Evolutionary conservation across 2,329 filamentous ascomycete genomes (phyloP).

Genomic region (Huntiella bhutanensis): DNA sequence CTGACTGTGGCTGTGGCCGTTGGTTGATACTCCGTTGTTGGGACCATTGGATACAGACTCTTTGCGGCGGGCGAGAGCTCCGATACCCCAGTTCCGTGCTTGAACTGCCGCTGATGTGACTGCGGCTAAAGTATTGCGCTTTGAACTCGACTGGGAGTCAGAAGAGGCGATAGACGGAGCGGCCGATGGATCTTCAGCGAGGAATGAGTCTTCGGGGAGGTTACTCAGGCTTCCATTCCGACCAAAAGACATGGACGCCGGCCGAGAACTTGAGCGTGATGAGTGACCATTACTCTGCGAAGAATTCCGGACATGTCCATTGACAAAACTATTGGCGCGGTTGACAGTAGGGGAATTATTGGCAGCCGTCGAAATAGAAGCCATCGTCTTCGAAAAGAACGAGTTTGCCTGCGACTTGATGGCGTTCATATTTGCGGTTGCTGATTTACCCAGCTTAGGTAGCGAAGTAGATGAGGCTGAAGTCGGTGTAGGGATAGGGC

Average conservation of each 20-base stretch:
- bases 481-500: not conserved
- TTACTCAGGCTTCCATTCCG: conserved; percentile 1
- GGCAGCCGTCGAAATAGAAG: not conserved
- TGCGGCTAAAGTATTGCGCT: conserved; percentile 26
- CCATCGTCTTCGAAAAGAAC: conserved; percentile 9
- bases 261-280: conserved; percentile 2
- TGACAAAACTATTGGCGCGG: conserved; percentile 11
- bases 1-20: not conserved
- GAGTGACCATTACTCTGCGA: not conserved
- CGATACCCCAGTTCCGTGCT: conserved; percentile 40
- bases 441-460: conserved; percentile 2
- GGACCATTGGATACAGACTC: conserved; percentile 15
- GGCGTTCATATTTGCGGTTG: conserved; percentile 4
- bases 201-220: not conserved
- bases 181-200: not conserved
- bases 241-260: not conserved
- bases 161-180: not conserved
- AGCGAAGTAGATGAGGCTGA: not conserved
- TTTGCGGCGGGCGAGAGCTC: conserved; percentile 32
- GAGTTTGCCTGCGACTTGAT: conserved; percentile 10
- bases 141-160: not conserved
- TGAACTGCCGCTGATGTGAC: conserved; percentile 36
- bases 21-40: conserved; percentile 15
- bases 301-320: conserved; percentile 2
- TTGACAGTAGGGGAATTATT: conserved; percentile 1